Evolutionary conservation across 208 protist genomes (phyloP), one percentile per base, ranked within the genome.

Genomic region (Acanthamoeba healyi): DNA sequence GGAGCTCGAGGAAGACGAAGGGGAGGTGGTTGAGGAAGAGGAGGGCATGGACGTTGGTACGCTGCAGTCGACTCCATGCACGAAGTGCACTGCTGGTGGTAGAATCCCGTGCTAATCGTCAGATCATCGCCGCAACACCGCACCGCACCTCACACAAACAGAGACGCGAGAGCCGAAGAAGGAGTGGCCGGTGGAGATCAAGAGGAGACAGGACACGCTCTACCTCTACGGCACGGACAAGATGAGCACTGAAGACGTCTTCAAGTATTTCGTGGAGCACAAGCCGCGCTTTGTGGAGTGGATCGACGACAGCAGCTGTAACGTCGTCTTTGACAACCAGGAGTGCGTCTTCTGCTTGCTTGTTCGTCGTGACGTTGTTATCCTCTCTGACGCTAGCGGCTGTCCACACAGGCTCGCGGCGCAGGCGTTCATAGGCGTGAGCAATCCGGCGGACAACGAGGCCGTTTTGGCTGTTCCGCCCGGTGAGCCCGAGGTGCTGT

Each of bases 221-320:
- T 77, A 77, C 34, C 19, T 77, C 3, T 77, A 77, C 67, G 67
- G 67, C 2, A 77, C 67, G 38, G 67, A 77, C 67, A 77, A 77
- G 67, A 77, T 77, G 67, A 77, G 67, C 38, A 77, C 67, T 6
- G 67, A 77, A 32, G 67, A 77, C 67, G 67, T 77, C 22, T 77
- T 77, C 67, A 38, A 38, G 36, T 77, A 77, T 36, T 77, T 77
- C 44, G 67, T 34, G 24, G 38, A 24, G 36, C 29, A 46, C 34
- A 38, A 42, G 34, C 67, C 67, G 34, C 67, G 34, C 34, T 77
- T 77, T 44, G 67, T 77, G 34, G 67, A 77, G 67, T 77, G 67
- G 67, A 77, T 77, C 38, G 67, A 77, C 38, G 67, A 77, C 38
- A 77, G 67, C 38, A 77, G 67, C 67, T 77, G 67, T 36, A 77